These are phyloP conservation scores for Aquilaria malaccensis DNA, from an alignment of 345 rosid genomes.

Conservation along the genomic window DNA sequence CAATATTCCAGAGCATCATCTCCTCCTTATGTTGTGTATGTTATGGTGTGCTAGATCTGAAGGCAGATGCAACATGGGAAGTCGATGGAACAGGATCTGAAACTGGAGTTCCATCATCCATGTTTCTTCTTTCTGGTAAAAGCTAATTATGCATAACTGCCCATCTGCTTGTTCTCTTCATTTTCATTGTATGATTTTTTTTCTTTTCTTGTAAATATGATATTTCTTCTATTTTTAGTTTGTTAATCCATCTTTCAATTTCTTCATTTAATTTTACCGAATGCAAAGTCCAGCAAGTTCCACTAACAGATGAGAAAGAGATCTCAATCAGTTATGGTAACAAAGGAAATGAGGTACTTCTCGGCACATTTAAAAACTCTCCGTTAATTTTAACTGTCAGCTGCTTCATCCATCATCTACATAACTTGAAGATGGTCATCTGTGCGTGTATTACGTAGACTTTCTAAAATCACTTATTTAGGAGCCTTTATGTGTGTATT, in stretches of 20 bases:
- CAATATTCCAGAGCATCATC: background rate
- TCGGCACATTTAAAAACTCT: slow-evolving; percentile 1
- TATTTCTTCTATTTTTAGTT: slow-evolving; percentile 10
- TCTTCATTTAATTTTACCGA: background rate
- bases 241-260: slow-evolving; percentile 14
- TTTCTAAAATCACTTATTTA: too few species aligned
- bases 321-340: slow-evolving; percentile 82
- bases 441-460: too few species aligned
- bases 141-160: background rate
- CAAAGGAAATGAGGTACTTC: slow-evolving; percentile 95
- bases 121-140: slow-evolving; percentile 89
- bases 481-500: too few species aligned
- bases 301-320: slow-evolving; percentile 46
- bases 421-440: background rate
- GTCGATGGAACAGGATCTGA: slow-evolving; percentile 71
- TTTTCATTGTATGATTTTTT: background rate
- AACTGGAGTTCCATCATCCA: slow-evolving; percentile 60
- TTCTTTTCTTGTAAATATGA: slow-evolving; percentile 2
- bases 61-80: slow-evolving; percentile 96
- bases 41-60: slow-evolving; percentile 37
- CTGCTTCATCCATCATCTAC: background rate
- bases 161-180: background rate
- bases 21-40: slow-evolving; percentile 7
- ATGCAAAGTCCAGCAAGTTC: slow-evolving; percentile 45
- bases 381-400: background rate